Base-by-base conservation (phyloP, 768 basidiomycete genomes). In the Sporobolomyces phaffii region DNA sequence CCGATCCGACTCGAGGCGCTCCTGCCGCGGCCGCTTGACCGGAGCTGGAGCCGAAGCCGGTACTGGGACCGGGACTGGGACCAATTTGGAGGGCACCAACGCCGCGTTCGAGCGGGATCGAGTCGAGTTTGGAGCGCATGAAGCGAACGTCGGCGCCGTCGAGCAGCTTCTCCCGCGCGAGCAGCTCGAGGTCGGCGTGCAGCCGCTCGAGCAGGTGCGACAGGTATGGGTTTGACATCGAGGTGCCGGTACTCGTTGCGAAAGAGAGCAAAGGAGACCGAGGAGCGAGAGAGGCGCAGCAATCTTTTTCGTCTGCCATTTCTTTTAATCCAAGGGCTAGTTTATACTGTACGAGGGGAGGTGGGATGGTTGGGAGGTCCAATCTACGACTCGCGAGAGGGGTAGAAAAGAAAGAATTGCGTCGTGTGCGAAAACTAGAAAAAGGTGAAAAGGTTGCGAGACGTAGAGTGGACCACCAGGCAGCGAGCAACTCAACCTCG, bases 201-300 rank as follows among this genome's bases (percentile, higher is more conserved):
- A 86, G 79, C 70, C 85, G 85, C 56, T 80, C 80, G 59, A 85
- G 75, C 63, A 87, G 77, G 72, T 86, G 87, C 2, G 82, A 80
- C 2, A 88, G 79, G 41, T 87, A 79, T 34, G 83, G 47, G 15
- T 40, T 48, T 20, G 51, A 22, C 65, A 62, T 62, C 22, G 28
- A 2, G 20, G n/a, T n/a, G 20, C 22, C 18, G 8, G 28, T 22
- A 28, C 2, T 26, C 13, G 40, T n/a, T n/a, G n/a, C n/a, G n/a
- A n/a, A n/a, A 38, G 34, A n/a, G 34, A 33, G 43, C 18, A 28
- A 24, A 22, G 17, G 45, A 48, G 31, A 31, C n/a, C n/a, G n/a
- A n/a, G 24, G 33, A 52, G 31, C 31, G 51, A 49, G 26, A 49
- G 45, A 47, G 45, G 41, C 22, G 24, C 8, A 48, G 45, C 28